phyloP scores from a whole-genome alignment of 306 rosid genomes.

The Argentina anserina region DNA sequence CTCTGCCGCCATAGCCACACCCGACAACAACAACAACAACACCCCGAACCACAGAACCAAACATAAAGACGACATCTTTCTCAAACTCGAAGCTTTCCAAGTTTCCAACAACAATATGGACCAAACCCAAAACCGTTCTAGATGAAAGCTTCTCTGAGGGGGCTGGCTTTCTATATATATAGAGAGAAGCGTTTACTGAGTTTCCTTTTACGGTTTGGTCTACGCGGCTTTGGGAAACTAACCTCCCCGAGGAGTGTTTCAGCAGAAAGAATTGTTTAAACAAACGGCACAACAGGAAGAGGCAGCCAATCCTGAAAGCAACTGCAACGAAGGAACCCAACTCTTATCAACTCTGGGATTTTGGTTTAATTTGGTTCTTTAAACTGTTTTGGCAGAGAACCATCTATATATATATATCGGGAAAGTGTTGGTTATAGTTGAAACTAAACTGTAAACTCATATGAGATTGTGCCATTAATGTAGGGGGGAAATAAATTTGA shows the following conservation, averaged over 20 bases:
- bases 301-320: neutral
- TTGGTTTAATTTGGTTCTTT: too few species aligned
- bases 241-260: neutral
- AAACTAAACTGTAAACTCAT: neutral
- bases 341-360: too few species aligned
- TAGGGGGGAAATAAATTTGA: neutral
- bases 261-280: neutral
- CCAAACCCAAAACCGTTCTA: neutral
- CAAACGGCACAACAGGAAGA: neutral
- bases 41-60: slow-evolving; percentile 4
- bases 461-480: neutral
- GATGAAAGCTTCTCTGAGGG: neutral
- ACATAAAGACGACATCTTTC: slow-evolving; percentile 6
- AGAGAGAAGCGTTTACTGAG: neutral
- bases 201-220: slow-evolving; percentile 5
- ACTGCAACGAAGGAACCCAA: neutral
- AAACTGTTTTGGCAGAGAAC: neutral
- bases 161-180: neutral
- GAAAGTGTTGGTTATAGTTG: neutral
- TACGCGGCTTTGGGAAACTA: neutral
- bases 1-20: slow-evolving; percentile 46
- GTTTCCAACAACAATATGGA: neutral
- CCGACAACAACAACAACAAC: slow-evolving; percentile 21
- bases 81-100: neutral
- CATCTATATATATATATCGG: neutral